Evolutionary conservation across 225 moss, liverwort and hornwort genomes (phyloP), one percentile per base, ranked within the genome.

Genomic region (Bryum argenteum): DNA sequence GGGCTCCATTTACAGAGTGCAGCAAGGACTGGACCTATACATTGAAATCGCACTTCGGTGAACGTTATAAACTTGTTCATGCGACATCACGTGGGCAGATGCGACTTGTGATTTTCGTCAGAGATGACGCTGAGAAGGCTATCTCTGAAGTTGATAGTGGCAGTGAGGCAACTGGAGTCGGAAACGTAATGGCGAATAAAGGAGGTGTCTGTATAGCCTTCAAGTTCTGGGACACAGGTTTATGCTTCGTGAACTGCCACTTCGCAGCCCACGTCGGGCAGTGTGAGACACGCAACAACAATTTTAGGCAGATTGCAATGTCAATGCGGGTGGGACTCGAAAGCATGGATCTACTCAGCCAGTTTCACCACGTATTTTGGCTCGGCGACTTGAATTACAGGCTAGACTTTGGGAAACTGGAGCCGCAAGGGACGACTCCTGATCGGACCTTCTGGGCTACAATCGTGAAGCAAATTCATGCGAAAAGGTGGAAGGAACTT

Each of bases 141-240:
- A 94, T 98, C 57, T 90, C 90, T 63, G 97, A 98, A 57, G 84
- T 98, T 75, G 88, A 91, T 55, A 92, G 79, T 67, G 94, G 86
- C 58, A 94, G 89, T 69, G 94, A 92, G 82, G 97, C 97, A n/a
- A 98, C 97, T 58, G 97, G 97, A 61, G 97, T 98, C 57, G 97
- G 97, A 15, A 90, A 98, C 82, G 97, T 98, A 3, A 90, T 98
- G 92, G 92, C 97, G 64, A 98, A 98, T 61, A 98, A 98, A 81
- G 97, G 97, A 62, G 97, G 91, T 22, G 90, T 98, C n/a, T 92
- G 97, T 68, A 85, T 98, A 67, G 88, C 87, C 39, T 91, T 98
- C 67, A 98, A 98, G 79, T 94, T 98, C 67, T 98, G 97, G 97
- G 97, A 98, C 72, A 98, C 97, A n/a, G 88, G 97, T 61, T 83